Base-by-base conservation (phyloP, 2,329 filamentous ascomycete species). In the Aspergillus nomiae region DNA sequence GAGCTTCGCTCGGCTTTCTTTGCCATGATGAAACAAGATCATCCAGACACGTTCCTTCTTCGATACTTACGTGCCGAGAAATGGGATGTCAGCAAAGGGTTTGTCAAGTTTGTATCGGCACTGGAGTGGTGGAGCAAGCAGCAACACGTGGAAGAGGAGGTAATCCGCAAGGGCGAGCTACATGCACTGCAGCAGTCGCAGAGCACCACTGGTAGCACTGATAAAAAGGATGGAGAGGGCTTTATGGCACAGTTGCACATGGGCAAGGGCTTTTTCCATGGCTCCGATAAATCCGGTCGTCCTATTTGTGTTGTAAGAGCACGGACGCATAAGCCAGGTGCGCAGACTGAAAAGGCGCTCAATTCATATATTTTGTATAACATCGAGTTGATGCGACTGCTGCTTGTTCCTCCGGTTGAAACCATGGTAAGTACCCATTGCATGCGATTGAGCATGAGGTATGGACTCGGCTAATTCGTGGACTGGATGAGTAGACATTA, bases 181-280 rank as follows among this genome's bases (percentile, higher is more conserved):
- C 84, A 84, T 30, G 88, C 90, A 12, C 70, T 89, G 7, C 77
- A 83, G 41, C 85, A 88, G 57, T 83, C 85, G 38, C 84, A 86
- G 63, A 86, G 84, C 63, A 58, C 65, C 28, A 76, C 75, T 28
- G 85, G 91, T 57, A 76, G 85, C 0, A 81, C 82, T 7, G 81
- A 83, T 19, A 90, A 91, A 79, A 90, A 89, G 74, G 83, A 86
- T 46, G 88, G 85, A 8, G 82, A 88, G 28, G 93, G 94, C 68
- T 96, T 97, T 73, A 77, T 97, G 71, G 84, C 86, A 4, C 94
- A 97, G 76, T 83, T 95, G 71, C 87, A 92, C 34, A 89, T 96
- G 83, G 94, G 95, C 46, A 97, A 97, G 82, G 94, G 91, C 75
- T 97, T 92, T 71, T 80, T 97, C 63, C 94, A 97, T 75, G 94